Evolutionary conservation across 1,139 yeast genomes (phyloP).

Genomic region (Candida sanyaensis): DNA sequence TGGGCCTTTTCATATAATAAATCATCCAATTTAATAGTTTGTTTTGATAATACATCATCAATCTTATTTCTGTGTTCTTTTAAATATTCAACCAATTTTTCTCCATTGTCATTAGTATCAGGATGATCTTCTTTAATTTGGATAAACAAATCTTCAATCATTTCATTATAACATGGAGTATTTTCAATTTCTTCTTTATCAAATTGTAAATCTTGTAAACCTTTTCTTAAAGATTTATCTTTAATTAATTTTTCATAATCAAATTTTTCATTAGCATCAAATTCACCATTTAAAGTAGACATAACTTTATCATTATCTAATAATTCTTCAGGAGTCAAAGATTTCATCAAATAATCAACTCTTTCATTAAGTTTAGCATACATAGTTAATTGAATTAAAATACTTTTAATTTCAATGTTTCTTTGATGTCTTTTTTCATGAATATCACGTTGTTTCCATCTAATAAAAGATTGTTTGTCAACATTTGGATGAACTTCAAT

Average conservation of each 20-base stretch:
- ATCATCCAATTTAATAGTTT: conserved; percentile 60
- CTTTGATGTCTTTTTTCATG: conserved; percentile 89
- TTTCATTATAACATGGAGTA: conserved; percentile 83
- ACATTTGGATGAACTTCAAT: conserved; percentile 98
- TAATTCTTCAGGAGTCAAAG: conserved; percentile 36
- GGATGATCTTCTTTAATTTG: conserved; percentile 65
- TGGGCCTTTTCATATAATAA: conserved; percentile 69
- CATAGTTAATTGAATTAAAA: conserved; percentile 74
- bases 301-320: conserved; percentile 40
- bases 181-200: conserved; percentile 57
- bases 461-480: conserved; percentile 87
- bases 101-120: conserved; percentile 47
- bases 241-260: conserved; percentile 39
- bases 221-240: conserved; percentile 40
- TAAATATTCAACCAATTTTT: conserved; percentile 42
- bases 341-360: conserved; percentile 60
- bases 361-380: conserved; percentile 73
- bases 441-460: conserved; percentile 97
- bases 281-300: conserved; percentile 45
- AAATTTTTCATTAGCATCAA: conserved; percentile 60
- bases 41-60: conserved; percentile 61
- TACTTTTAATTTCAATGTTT: conserved; percentile 70
- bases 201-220: conserved; percentile 43
- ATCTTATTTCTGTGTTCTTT: conserved; percentile 70
- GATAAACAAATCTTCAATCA: conserved; percentile 84